Evolutionary conservation across 148 eudicot genomes (phyloP).

Genomic region (Fagopyrum homotropicum): DNA sequence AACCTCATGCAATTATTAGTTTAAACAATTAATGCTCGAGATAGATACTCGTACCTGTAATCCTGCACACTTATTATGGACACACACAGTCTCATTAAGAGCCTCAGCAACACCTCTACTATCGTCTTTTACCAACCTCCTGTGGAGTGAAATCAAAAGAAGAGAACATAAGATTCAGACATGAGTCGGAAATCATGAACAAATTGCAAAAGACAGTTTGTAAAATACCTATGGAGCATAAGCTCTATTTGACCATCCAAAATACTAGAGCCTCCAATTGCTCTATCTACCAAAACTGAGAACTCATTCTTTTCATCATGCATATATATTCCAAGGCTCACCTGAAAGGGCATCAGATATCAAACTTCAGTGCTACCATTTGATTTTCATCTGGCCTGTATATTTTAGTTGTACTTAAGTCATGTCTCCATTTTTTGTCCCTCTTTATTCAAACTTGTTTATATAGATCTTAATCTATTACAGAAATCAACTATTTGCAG

Average conservation of each 20-base stretch:
- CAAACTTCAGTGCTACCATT: slow-evolving; percentile 1
- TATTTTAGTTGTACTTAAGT: background rate
- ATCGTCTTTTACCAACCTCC: slow-evolving; percentile 86
- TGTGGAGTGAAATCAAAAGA: slow-evolving; percentile 19
- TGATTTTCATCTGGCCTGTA: background rate
- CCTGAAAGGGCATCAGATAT: slow-evolving; percentile 34
- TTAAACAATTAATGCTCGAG: too few relatives aligned
- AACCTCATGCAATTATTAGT: too few relatives aligned
- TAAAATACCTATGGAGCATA: slow-evolving; percentile 85
- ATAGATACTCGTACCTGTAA: slow-evolving; percentile 46
- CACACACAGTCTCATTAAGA: slow-evolving; percentile 82
- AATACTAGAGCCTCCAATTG: slow-evolving; percentile 91
- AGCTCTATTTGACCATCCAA: slow-evolving; percentile 86
- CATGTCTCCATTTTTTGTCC: background rate
- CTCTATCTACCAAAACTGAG: slow-evolving; percentile 90
- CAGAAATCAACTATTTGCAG: background rate
- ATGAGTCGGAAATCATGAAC: slow-evolving; percentile 10
- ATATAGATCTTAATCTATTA: background rate
- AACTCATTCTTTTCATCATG: slow-evolving; percentile 64
- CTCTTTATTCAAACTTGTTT: background rate
- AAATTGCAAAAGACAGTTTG: background rate
- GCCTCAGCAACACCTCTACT: slow-evolving; percentile 84
- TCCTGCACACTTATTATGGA: slow-evolving; percentile 50
- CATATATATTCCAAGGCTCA: slow-evolving; percentile 81
- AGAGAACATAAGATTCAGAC: background rate